A percentile compares a stretch with the other conserved stretches of the same genome.
phyloP scores from a whole-genome alignment of 1,139 yeast genomes.

The Diutina siamensis region DNA sequence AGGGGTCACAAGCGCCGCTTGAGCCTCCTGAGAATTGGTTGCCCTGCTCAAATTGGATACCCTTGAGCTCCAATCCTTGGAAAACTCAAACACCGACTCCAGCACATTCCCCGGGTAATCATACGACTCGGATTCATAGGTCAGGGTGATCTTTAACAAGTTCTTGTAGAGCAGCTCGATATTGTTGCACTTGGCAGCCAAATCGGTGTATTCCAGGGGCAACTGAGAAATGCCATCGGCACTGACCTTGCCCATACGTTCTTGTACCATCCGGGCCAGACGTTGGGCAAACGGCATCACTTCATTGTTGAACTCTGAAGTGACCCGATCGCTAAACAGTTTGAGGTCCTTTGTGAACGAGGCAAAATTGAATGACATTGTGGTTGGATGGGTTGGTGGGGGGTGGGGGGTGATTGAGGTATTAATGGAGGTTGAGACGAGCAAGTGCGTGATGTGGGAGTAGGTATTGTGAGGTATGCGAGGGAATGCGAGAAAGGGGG shows the following conservation, averaged over 20 bases:
- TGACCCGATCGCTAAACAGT: slow-evolving; percentile 26
- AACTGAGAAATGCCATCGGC: slow-evolving; percentile 71
- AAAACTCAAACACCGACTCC: slow-evolving; percentile 67
- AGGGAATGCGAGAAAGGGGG: too few relatives aligned
- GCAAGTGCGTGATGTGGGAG: too few relatives aligned
- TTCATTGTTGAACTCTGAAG: slow-evolving; percentile 34
- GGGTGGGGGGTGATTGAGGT: neutral
- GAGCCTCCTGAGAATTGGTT: slow-evolving; percentile 73
- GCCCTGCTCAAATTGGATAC: slow-evolving; percentile 65
- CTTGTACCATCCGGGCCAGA: slow-evolving; percentile 71
- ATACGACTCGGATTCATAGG: slow-evolving; percentile 67
- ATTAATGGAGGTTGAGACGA: too few relatives aligned
- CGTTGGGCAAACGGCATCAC: slow-evolving; percentile 64
- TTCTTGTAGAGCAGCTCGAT: slow-evolving; percentile 63
- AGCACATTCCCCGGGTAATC: slow-evolving; percentile 74
- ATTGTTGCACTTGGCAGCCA: slow-evolving; percentile 67
- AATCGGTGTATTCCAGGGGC: slow-evolving; percentile 70
- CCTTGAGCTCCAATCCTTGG: slow-evolving; percentile 55
- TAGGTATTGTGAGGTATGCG: too few relatives aligned
- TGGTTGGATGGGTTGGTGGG: neutral
- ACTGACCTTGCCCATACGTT: slow-evolving; percentile 55
- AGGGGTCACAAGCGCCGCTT: slow-evolving; percentile 54
- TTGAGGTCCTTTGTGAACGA: slow-evolving; percentile 31
- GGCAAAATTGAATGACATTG: slow-evolving; percentile 37
- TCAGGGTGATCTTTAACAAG: slow-evolving; percentile 57